Base-by-base conservation (phyloP, 2,329 filamentous ascomycete species). In the Verticillium nonalfalfae region DNA sequence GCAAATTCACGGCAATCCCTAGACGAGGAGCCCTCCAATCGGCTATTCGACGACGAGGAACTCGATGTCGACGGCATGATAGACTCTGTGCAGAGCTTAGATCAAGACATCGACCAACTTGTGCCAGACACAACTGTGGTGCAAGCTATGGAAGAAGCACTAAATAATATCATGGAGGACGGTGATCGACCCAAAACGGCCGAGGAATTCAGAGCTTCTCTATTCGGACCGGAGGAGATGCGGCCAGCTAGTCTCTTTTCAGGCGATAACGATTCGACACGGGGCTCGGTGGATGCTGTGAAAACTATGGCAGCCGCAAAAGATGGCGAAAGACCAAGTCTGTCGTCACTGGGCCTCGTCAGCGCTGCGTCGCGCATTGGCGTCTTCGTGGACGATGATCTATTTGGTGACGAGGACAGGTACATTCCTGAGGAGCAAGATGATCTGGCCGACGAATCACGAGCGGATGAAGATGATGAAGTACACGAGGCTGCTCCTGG, bases 401-500 rank as follows among this genome's bases (percentile, higher is more conserved):
- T 99, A 5, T 98, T 97, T 71, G 90, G 88, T 1, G 94, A 98
- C 65, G 91, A 96, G 69, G 86, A 91, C 68, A 93, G 88, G 68
- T 92, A 92, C 66, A 80, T 93, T 6, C 90, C 93, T 59, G 94
- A 97, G 67, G 93, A 97, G 68, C 87, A 89, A 59, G 91, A 93
- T 58, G 91, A 94, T 62, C 82, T 82, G 1, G 85, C 87, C 10
- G 81, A 81, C 26, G 79, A 80, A 21, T 79, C 79, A 2, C 79
- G 81, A 13, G 79, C 81, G 3, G 85, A 87, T 56, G 82, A 87
- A 4, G 85, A 89, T 13, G 93, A 97, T 65, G 89, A 93, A 66
- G 92, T 99, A 9, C 92, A 96, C 67, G 90, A 97, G 79, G 96
- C 95, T 54, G 94, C 93, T 0, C 95, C 96, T 1, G 95, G 95